phyloP scores from a whole-genome alignment of 1,284 basidiomycete genomes.

The Fomitopsis pinicola region DNA sequence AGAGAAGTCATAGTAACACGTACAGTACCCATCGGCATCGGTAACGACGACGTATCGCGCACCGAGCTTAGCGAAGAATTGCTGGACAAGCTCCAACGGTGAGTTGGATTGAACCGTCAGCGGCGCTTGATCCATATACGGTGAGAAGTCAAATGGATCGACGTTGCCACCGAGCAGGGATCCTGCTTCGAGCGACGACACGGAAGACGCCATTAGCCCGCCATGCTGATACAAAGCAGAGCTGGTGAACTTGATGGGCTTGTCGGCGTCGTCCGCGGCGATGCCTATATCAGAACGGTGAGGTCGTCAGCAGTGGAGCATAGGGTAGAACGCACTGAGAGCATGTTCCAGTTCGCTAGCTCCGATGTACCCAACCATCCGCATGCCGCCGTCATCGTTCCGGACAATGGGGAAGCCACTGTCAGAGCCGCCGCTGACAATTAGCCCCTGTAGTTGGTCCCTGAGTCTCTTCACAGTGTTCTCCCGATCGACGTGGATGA shows the following conservation, averaged over 20 bases:
- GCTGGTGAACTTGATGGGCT: conserved; percentile 60
- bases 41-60: conserved; percentile 86
- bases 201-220: conserved; percentile 45
- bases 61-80: conserved; percentile 89
- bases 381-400: conserved; percentile 41
- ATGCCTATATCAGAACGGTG: conserved; percentile 44
- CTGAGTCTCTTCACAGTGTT: conserved; percentile 74
- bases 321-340: conserved; percentile 52
- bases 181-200: conserved; percentile 52
- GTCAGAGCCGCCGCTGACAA: conserved; percentile 67
- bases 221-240: conserved; percentile 37
- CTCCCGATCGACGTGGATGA: conserved; percentile 58
- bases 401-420: conserved; percentile 85
- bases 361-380: conserved; percentile 91
- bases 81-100: conserved; percentile 86
- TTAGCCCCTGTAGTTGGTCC: conserved; percentile 59
- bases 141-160: conserved; percentile 81
- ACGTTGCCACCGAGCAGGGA: conserved; percentile 20
- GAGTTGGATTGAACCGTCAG: conserved; percentile 80
- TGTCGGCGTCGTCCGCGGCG: conserved; percentile 71
- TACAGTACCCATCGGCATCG: conserved; percentile 80
- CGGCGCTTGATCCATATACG: conserved; percentile 91
- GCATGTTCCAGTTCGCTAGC: conserved; percentile 93
- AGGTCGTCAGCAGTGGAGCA: background rate
- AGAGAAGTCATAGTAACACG: conserved; percentile 28